Evolutionary conservation across 148 eudicot species (phyloP), one percentile per base, ranked within the genome.

Genomic region (Limonium bicolor): DNA sequence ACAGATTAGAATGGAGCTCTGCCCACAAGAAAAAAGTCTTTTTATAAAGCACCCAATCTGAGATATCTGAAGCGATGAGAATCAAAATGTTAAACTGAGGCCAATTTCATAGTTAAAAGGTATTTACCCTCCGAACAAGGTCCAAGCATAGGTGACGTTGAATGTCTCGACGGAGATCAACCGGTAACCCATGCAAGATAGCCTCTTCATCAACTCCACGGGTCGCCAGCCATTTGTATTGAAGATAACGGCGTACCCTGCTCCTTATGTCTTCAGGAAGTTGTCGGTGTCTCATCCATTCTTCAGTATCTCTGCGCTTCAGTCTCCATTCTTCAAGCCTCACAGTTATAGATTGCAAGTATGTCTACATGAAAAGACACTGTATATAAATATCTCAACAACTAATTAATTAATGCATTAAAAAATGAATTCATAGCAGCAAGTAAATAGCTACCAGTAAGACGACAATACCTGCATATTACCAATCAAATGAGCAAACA

Each of bases 401-500:
- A n/a, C n/a, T n/a, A n/a, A n/a, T n/a, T n/a, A n/a, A n/a, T n/a
- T n/a, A n/a, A n/a, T n/a, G n/a, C n/a, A n/a, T n/a, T n/a, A n/a
- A n/a, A n/a, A n/a, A n/a, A n/a, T n/a, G n/a, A n/a, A n/a, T n/a
- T n/a, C n/a, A n/a, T n/a, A n/a, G n/a, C n/a, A n/a, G n/a, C n/a
- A n/a, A n/a, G n/a, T n/a, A n/a, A n/a, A n/a, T n/a, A n/a, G n/a
- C n/a, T n/a, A n/a, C n/a, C n/a, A n/a, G n/a, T n/a, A n/a, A n/a
- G n/a, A n/a, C 28, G 30, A 27, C 7, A 21, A 16, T 66, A 81
- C 99, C 99, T 92, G 99, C 99, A 92, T 92, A 58, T 92, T 92
- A 36, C 99, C 99, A 55, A 92, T 92, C 47, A 92, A 69, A 72
- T 92, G 95, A 2, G 99, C 85, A 42, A 92, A 92, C 26, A 92